Evolutionary conservation across 2,329 filamentous ascomycete genomes (phyloP).

Genomic region (Botrytis aclada): DNA sequence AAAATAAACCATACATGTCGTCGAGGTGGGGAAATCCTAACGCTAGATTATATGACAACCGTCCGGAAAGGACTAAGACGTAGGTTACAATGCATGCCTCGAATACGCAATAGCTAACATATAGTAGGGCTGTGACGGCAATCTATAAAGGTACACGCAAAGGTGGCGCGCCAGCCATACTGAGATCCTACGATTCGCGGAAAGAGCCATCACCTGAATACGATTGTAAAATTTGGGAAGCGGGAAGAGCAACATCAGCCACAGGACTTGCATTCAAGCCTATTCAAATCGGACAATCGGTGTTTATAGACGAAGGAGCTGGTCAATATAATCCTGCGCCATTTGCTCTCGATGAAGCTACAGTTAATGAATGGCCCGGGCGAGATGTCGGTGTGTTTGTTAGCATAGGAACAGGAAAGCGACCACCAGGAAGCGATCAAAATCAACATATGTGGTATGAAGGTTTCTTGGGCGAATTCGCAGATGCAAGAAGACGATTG

Average conservation of each 20-base stretch:
- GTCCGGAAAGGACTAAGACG: constrained; percentile 88
- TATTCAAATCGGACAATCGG: constrained; percentile 86
- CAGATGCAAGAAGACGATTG: constrained; percentile 79
- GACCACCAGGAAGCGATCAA: constrained; percentile 65
- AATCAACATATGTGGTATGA: constrained; percentile 87
- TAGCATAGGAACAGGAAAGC: constrained; percentile 89
- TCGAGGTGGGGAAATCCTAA: constrained; percentile 76
- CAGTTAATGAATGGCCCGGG: constrained; percentile 91
- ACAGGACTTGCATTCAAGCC: constrained; percentile 94
- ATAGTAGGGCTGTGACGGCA: constrained; percentile 77
- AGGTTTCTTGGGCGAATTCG: constrained; percentile 87
- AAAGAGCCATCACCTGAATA: constrained; percentile 88
- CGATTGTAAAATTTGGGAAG: constrained; percentile 95
- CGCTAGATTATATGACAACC: constrained; percentile 79
- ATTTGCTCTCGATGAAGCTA: constrained; percentile 82
- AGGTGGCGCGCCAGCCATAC: constrained; percentile 64
- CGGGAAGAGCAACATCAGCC: constrained; percentile 87
- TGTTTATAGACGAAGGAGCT: constrained; percentile 89
- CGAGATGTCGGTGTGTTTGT: constrained; percentile 89
- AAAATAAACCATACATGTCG: constrained; percentile 49
- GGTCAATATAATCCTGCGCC: constrained; percentile 92
- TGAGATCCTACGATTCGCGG: constrained; percentile 93
- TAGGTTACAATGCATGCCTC: constrained; percentile 47
- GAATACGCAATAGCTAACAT: constrained; percentile 24
- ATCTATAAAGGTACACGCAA: constrained; percentile 80